These are phyloP conservation scores for Penicillium ucsense DNA, from an alignment of 495 filamentous ascomycete species.

Conservation along the genomic window DNA sequence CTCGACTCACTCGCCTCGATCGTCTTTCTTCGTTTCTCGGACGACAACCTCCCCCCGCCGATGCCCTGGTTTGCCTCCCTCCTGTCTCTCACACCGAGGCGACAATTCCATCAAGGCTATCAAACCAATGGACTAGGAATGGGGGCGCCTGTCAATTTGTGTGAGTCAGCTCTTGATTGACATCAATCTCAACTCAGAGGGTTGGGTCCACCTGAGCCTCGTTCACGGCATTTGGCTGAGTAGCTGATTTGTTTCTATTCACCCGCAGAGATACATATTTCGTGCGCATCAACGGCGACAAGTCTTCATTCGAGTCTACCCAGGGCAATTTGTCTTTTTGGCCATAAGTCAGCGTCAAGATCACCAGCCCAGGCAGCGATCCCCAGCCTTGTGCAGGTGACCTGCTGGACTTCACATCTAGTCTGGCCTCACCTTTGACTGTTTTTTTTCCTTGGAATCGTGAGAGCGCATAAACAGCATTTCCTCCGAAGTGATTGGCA, in stretches of 20 bases:
- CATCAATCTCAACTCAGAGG: conserved; percentile 2
- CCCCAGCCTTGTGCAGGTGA: no score
- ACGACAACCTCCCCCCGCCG: conserved; percentile 21
- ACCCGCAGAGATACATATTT: background rate
- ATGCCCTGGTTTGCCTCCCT: conserved; percentile 5
- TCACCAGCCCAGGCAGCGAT: no score
- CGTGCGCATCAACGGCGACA: no score
- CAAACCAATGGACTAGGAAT: conserved; percentile 2
- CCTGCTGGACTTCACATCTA: no score
- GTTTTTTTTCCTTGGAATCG: background rate
- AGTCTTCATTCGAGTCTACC: background rate
- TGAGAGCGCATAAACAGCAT: background rate
- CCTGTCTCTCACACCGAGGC: conserved; percentile 1
- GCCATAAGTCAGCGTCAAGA: no score
- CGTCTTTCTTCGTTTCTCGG: conserved; percentile 23
- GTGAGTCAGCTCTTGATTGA: conserved; percentile 4
- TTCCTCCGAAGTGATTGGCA: background rate
- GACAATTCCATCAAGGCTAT: background rate
- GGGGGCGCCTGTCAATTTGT: conserved; percentile 4
- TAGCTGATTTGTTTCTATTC: background rate
- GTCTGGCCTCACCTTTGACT: no score
- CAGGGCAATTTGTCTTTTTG: background rate
- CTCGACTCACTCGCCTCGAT: conserved; percentile 9
- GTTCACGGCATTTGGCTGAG: no score
- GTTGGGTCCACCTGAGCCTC: background rate